These are phyloP conservation scores for Gilbertella persicaria DNA, from an alignment of 371 early-diverging fungal species.

Conservation along the genomic window DNA sequence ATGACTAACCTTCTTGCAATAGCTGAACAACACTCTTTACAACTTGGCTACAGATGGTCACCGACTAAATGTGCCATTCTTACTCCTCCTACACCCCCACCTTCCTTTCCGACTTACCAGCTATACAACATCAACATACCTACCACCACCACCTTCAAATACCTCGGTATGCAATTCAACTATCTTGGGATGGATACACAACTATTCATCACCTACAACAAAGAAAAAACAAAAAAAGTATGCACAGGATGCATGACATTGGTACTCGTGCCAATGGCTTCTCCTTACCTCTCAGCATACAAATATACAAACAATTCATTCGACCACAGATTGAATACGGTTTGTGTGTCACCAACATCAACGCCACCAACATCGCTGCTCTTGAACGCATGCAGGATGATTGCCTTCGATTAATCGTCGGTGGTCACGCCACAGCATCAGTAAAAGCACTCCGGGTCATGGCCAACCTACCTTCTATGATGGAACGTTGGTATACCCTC, in stretches of 20 bases:
- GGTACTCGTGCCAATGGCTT: not conserved
- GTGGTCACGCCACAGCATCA: not conserved
- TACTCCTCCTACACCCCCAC: not conserved
- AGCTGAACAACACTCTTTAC: constrained; percentile 7
- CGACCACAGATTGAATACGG: constrained; percentile 10
- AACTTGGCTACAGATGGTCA: constrained; percentile 27
- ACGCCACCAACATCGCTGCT: not conserved
- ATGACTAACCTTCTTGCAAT: constrained; percentile 10
- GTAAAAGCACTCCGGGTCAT: not conserved
- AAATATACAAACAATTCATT: constrained; percentile 2
- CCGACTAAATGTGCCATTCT: constrained; percentile 25
- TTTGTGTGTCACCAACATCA: not conserved
- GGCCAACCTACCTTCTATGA: not conserved
- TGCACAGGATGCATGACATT: not conserved
- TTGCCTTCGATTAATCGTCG: constrained; percentile 7
- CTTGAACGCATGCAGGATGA: constrained; percentile 6
- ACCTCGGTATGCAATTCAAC: constrained; percentile 15
- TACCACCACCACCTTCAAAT: not conserved
- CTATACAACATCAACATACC: no score
- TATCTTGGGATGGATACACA: constrained; percentile 6
- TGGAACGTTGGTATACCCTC: not conserved
- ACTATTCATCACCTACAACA: not conserved
- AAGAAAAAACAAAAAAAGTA: not conserved
- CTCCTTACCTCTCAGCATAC: not conserved
- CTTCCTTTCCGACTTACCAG: not conserved